phyloP scores from a whole-genome alignment of 148 eudicot genomes.

The Rheum nobile region DNA sequence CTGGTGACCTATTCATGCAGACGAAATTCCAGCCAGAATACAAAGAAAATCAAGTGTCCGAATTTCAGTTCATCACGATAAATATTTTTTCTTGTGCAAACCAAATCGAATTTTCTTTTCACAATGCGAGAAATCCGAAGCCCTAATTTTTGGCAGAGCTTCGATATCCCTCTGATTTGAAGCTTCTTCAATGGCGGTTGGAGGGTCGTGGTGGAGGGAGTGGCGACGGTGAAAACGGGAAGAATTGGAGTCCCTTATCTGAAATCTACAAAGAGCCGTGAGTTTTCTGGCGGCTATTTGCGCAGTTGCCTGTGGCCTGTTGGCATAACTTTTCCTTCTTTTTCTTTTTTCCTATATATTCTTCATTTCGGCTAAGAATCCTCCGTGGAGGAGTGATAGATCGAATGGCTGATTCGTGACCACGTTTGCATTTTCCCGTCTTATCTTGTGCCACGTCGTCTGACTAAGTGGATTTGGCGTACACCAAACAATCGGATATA shows the following conservation, averaged over 20 bases:
- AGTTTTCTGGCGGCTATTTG: no score
- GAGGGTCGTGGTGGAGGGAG: background rate
- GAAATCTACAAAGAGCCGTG: background rate
- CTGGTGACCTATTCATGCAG: background rate
- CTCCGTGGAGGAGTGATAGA: background rate
- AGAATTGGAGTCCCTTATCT: background rate
- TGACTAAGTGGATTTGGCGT: background rate
- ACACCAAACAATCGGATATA: no score
- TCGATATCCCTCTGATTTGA: background rate
- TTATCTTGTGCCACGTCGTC: background rate
- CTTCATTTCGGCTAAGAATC: no score
- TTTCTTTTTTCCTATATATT: background rate
- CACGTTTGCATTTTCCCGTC: background rate
- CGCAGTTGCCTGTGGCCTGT: background rate
- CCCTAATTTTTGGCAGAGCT: background rate
- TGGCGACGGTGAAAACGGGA: background rate
- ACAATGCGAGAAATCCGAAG: background rate
- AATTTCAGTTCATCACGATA: no score
- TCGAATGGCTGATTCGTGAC: background rate
- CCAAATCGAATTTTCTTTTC: background rate
- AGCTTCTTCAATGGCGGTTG: constrained; percentile 1
- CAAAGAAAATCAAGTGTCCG: background rate
- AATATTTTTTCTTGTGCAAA: no score
- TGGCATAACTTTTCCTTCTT: background rate
- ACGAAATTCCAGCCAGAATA: background rate